Evolutionary conservation across 2,329 filamentous ascomycete genomes (phyloP), one percentile per base, ranked within the genome.

Genomic region (Fusarium temperatum): DNA sequence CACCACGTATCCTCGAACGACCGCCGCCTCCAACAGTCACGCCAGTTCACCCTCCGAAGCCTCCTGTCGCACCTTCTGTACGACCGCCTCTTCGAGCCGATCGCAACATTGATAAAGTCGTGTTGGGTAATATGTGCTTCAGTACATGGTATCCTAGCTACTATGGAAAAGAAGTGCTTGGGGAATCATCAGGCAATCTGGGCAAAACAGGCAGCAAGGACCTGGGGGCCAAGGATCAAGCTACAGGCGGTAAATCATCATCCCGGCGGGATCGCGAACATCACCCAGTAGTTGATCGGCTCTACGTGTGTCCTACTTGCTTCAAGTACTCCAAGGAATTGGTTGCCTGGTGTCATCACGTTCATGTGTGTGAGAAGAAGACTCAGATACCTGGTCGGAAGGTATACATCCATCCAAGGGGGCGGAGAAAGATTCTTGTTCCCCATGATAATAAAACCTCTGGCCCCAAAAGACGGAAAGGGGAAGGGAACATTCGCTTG

Each of bases 71-170:
- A 15, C 63, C 78, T 5, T 73, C 75, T 20, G 76, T 81, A 41
- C 82, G 81, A 35, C 78, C 82, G 2, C 82, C 84, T 11, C 83
- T 82, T 3, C 82, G 83, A 41, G 80, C 87, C 15, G 91, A 93
- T 76, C 93, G 93, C 65, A 98, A 97, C 81, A 92, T 98, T 74
- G 90, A 94, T 79, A 93, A 94, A 80, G 94, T 98, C 58, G 92
- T 97, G 62, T 87, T 98, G 70, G 96, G 95, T 9, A 90, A 95
- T 77, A 87, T 96, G 38, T 90, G 91, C 77, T 97, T 98, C 84
- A 91, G 92, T 77, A 93, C 95, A 6, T 98, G 95, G 95, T 98
- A 96, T 81, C 94, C 95, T 13, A 97, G 94, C 22, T 96, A 95
- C 82, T 98, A 98, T 81, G 87, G 86, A 84, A 97, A 89, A 85